Base-by-base conservation (phyloP, 768 basidiomycete genomes). In the Dioszegia crocea region DNA sequence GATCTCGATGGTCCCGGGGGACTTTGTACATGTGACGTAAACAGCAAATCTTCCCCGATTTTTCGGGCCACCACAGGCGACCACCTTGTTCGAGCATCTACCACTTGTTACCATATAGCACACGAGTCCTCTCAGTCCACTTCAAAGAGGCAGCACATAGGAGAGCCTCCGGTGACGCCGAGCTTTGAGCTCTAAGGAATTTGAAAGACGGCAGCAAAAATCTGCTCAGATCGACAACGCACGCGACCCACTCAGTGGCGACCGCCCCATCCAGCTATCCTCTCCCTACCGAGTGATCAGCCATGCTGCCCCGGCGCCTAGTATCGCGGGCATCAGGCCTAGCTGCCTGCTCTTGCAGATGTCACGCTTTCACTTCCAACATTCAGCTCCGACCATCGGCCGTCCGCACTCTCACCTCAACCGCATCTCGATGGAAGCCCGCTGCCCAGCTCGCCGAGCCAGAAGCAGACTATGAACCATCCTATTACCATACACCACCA, bases 371-470 rank as follows among this genome's bases (percentile, higher is more conserved):
- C 21, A 29, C 12, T 19, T 14, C 30, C 16, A 6, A 4, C 10
- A 12, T 26, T 4, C 47, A 9, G 26, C 17, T n/a, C 26, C 51
- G 51, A 5, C 17, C 24, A 11, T 19, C 23, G 6, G 31, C 51
- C 24, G 4, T 41, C 41, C 36, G 26, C n/a, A 26, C 30, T 33
- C 57, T 58, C 24, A 56, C 45, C 14, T 56, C 65, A 10, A 51
- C 63, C n/a, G 8, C 33, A 46, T 54, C 63, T 4, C 61, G 52
- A 27, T 52, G 54, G 6, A 51, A 46, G 36, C 66, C 63, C 10
- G 56, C 67, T n/a, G 67, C 67, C 52, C 66, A 67, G 38, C 51
- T 69, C 19, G 64, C 64, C 12, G 67, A 69, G 31, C 24, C 43
- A 8, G 64, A 66, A 11, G 17, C 52, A 29, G 63, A 68, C 33